phyloP scores from a whole-genome alignment of 1,284 basidiomycete species.

The Wolfiporia cocos region DNA sequence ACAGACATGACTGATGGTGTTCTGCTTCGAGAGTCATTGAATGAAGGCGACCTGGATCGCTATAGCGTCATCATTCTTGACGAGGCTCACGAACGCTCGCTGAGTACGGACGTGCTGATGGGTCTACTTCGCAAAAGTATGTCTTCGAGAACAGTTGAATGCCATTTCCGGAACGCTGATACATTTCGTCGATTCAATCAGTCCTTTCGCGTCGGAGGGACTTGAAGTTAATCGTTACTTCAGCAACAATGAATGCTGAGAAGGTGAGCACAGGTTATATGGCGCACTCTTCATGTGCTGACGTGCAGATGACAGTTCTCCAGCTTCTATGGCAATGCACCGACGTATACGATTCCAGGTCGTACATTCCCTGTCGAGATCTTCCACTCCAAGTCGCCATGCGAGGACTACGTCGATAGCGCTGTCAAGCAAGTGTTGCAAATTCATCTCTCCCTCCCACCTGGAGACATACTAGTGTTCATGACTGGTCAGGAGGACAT shows the following conservation, averaged over 20 bases:
- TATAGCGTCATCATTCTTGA: conserved; percentile 97
- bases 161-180: conserved; percentile 8
- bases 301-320: conserved; percentile 62
- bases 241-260: conserved; percentile 98
- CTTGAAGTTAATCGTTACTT: conserved; percentile 95
- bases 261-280: conserved; percentile 49
- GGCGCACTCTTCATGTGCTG: background rate
- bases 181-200: conserved; percentile 25
- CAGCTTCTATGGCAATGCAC: conserved; percentile 90
- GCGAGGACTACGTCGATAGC: conserved; percentile 97
- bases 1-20: conserved; percentile 98
- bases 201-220: conserved; percentile 89
- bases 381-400: conserved; percentile 94
- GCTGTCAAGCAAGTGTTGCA: conserved; percentile 97
- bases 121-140: conserved; percentile 88
- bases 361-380: conserved; percentile 98
- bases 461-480: conserved; percentile 95
- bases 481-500: conserved; percentile 99
- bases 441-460: conserved; percentile 92
- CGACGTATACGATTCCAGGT: conserved; percentile 95
- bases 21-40: conserved; percentile 89
- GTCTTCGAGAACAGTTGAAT: conserved; percentile 21
- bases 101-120: conserved; percentile 97
- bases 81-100: conserved; percentile 93
- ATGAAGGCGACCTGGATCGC: conserved; percentile 91